These are phyloP conservation scores for Clarireedia paspali DNA, from an alignment of 2,329 filamentous ascomycete species.

Conservation along the genomic window DNA sequence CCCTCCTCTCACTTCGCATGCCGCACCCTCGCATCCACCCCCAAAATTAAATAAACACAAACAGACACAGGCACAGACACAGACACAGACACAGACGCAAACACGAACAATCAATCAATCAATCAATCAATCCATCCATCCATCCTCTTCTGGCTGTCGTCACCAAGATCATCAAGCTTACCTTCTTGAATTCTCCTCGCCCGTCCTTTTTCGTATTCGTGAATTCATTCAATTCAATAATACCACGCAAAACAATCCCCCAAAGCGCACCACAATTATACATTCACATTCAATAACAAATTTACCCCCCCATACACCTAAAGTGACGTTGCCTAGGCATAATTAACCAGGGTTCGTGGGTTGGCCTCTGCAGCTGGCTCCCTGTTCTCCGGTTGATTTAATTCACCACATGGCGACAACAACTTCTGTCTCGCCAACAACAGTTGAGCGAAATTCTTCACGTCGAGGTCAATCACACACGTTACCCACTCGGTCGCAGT, in stretches of 20 bases:
- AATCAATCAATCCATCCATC: too few relatives aligned
- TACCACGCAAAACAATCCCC: not conserved
- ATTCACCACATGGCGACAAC: slow-evolving; percentile 18
- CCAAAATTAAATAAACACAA: too few relatives aligned
- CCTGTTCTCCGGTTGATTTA: slow-evolving; percentile 10
- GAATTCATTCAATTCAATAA: not conserved
- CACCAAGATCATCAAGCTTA: too few relatives aligned
- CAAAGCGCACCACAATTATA: not conserved
- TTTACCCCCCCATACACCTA: not conserved
- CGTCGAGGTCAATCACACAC: slow-evolving; percentile 23
- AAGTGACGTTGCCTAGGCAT: slow-evolving; percentile 3
- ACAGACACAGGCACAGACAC: not conserved
- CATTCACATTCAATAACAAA: not conserved
- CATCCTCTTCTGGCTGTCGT: too few relatives aligned
- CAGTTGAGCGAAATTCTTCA: slow-evolving; percentile 20
- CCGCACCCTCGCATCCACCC: not conserved
- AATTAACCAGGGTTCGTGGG: slow-evolving; percentile 1
- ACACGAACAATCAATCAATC: too few relatives aligned
- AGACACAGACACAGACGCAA: too few relatives aligned
- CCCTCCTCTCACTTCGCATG: not conserved
- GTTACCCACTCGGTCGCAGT: slow-evolving; percentile 24
- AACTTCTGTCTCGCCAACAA: slow-evolving; percentile 20
- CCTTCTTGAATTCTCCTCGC: too few relatives aligned
- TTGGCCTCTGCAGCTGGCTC: slow-evolving; percentile 12
- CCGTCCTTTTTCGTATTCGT: not conserved